Base-by-base conservation (phyloP, 495 filamentous ascomycete genomes). In the Penicillium pulvis region DNA sequence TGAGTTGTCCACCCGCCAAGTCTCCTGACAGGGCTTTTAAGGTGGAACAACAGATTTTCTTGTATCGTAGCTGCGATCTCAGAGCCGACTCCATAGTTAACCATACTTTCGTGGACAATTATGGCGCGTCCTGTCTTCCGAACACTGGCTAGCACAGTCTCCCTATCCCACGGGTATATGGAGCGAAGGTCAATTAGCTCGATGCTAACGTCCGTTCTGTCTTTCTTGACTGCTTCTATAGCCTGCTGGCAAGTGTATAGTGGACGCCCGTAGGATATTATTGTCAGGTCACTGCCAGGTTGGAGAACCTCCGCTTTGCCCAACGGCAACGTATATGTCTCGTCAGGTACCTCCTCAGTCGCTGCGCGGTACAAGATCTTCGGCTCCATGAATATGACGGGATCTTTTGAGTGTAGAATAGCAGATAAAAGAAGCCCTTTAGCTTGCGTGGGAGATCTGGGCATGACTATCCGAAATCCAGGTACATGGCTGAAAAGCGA, bases 361-460 rank as follows among this genome's bases (percentile, higher is more conserved):
- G 94, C 92, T 1, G 95, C 95, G 20, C 94, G 87, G 66, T 98
- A 98, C n/a, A 98, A 76, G 10, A 93, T 87, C 78, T 98, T 98
- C 1, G 94, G 95, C 72, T 98, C 94, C 89, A 98, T 89, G 75
- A 98, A 97, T 26, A 98, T 77, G 54, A 93, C 90, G 0, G 94
- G 94, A 68, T 98, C 93, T 53, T 91, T 91, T 70, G 84, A 87
- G 35, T 86, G 80, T 57, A 94, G 90, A 28, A 92, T 90, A 1
- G 93, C 80, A 8, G 80, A 78, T 3, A 98, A 78, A 23, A 97
- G 79, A 6, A 98, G 79, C 2, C 94, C 94, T 70, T 98, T 98
- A 0, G 94, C 94, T 75, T 98, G 94, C 9, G 89, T 71, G 8
- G 94, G 94, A 7, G 90, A 93, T 46, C 95, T 83, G 1, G 94